These are phyloP conservation scores for Chenopodium formosanum DNA, from an alignment of 148 eudicot genomes.

Conservation along the genomic window DNA sequence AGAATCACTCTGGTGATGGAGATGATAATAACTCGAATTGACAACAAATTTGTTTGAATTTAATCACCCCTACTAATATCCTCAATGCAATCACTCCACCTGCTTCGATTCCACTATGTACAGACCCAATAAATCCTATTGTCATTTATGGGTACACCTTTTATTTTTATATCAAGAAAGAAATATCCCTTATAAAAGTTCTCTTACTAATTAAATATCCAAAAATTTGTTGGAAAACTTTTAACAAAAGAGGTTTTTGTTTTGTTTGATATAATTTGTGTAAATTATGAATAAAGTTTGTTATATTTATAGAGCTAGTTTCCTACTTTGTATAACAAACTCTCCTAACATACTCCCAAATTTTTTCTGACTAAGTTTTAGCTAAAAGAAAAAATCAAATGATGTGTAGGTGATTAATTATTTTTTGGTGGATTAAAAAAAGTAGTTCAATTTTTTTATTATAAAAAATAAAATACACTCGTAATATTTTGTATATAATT, in stretches of 20 bases:
- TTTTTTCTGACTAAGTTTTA: slow-evolving; percentile 13
- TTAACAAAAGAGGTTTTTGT: no score
- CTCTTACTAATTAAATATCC: no score
- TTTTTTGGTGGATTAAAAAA: background rate
- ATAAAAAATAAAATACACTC: no score
- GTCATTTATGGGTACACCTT: slow-evolving; percentile 64
- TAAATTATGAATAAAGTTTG: background rate
- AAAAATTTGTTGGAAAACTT: no score
- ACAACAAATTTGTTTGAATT: slow-evolving; percentile 14
- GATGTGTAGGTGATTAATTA: background rate
- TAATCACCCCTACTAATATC: background rate
- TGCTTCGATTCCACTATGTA: slow-evolving; percentile 19
- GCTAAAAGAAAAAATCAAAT: background rate
- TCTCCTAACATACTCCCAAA: slow-evolving; percentile 26
- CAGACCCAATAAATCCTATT: slow-evolving; percentile 44
- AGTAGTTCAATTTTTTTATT: no score
- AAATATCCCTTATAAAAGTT: background rate
- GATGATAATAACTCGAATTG: slow-evolving; percentile 21
- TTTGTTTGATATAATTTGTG: background rate
- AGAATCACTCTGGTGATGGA: slow-evolving; percentile 28
- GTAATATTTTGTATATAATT: background rate
- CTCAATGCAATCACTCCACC: slow-evolving; percentile 38
- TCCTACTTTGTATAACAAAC: slow-evolving; percentile 9
- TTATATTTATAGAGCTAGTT: background rate
- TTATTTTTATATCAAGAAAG: background rate